These are phyloP conservation scores for Jamesozyma lodderae DNA, from an alignment of 805 yeast genomes.

Conservation along the genomic window DNA sequence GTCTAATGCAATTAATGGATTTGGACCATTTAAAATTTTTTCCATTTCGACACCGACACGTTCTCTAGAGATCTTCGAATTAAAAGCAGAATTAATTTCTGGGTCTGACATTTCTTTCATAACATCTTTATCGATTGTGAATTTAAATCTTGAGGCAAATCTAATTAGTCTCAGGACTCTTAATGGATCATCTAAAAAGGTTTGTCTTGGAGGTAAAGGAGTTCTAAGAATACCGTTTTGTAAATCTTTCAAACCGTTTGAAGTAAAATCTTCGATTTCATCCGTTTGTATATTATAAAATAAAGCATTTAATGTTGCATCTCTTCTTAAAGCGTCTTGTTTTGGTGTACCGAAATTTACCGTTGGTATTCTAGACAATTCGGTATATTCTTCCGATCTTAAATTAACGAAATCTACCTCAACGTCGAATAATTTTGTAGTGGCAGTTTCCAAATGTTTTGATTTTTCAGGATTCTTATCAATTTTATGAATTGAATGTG, in stretches of 20 bases:
- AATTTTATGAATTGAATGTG: conserved; percentile 60
- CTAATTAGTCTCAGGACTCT: conserved; percentile 78
- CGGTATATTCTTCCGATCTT: conserved; percentile 77
- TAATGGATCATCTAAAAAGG: conserved; percentile 90
- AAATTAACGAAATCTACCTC: conserved; percentile 92
- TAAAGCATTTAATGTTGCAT: conserved; percentile 88
- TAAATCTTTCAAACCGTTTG: conserved; percentile 65
- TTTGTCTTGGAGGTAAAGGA: conserved; percentile 75
- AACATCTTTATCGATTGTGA: conserved; percentile 51
- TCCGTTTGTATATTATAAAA: conserved; percentile 70
- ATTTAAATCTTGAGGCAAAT: conserved; percentile 73
- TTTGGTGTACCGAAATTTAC: conserved; percentile 81
- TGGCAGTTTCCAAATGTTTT: conserved; percentile 94
- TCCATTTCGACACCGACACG: conserved; percentile 79
- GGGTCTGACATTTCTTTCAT: conserved; percentile 54
- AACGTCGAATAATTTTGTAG: conserved; percentile 73
- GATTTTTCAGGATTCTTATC: conserved; percentile 92
- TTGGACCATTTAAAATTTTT: conserved; percentile 59
- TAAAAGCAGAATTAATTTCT: conserved; percentile 49
- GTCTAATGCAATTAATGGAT: conserved; percentile 55
- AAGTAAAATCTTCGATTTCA: conserved; percentile 78
- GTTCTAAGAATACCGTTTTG: conserved; percentile 66
- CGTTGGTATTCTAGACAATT: conserved; percentile 76
- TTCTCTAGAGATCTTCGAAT: conserved; percentile 76
- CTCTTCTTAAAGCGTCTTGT: conserved; percentile 87